phyloP scores from a whole-genome alignment of 176 grass and related monocot species.

The Hordeum vulgare region DNA sequence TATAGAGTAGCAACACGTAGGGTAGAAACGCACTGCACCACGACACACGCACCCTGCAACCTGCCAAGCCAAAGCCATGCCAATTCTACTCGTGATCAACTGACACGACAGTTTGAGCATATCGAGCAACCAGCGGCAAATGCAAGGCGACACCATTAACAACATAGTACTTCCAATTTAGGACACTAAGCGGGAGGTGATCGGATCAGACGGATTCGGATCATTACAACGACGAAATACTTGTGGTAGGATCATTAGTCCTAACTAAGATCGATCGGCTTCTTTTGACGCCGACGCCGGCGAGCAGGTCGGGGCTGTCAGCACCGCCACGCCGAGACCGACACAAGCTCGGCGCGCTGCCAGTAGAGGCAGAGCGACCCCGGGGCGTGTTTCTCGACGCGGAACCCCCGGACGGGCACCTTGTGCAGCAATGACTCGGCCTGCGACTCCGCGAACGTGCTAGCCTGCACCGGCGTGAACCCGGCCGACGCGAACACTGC shows the following conservation, averaged over 20 bases:
- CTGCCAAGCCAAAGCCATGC: not conserved
- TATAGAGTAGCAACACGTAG: conserved; percentile 22
- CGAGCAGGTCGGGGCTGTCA: conserved; percentile 10
- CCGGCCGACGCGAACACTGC: conserved; percentile 54
- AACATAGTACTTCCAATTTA: conserved; percentile 20
- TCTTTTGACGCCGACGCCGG: not conserved
- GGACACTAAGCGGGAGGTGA: conserved; percentile 23
- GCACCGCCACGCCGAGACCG: conserved; percentile 83
- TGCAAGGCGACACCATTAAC: conserved; percentile 27
- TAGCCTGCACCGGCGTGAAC: conserved; percentile 60
- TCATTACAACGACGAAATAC: conserved; percentile 19
- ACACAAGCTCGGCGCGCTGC: conserved; percentile 73
- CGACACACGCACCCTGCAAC: conserved; percentile 8
- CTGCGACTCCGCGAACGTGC: conserved; percentile 81
- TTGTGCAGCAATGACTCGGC: conserved; percentile 71
- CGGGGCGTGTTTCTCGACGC: conserved; percentile 63
- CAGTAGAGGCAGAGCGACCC: conserved; percentile 77
- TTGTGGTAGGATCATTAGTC: conserved; percentile 56
- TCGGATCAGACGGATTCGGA: conserved; percentile 10
- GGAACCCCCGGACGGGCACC: conserved; percentile 70
- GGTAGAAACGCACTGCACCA: conserved; percentile 26
- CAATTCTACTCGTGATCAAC: conserved; percentile 11
- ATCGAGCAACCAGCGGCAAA: conserved; percentile 16
- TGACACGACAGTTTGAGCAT: conserved; percentile 10
- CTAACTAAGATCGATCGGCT: conserved; percentile 41